Conservation (phyloP, 106 monocot genomes). For the Cymbidium sinense region DNA sequence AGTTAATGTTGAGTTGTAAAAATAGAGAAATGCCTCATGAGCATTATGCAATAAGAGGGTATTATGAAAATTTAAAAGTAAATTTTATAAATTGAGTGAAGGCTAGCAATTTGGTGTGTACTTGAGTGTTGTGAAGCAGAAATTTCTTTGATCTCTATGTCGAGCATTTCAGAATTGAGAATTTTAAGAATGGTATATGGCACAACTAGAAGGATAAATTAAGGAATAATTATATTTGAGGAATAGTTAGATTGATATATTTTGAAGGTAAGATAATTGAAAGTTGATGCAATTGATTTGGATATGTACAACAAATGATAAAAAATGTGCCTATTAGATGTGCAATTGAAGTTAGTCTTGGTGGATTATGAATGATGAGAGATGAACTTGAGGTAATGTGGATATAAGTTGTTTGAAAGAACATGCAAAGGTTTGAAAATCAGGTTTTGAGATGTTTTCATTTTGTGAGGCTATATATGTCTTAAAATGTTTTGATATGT, state of each 20-base stretch:
- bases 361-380: too few species aligned
- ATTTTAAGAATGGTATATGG: neutral
- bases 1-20: neutral
- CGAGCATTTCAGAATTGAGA: neutral
- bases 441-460: too few species aligned
- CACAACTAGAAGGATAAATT: neutral
- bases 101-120: neutral
- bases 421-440: too few species aligned
- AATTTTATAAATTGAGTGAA: neutral
- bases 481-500: too few species aligned
- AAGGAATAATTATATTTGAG: neutral
- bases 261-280: neutral
- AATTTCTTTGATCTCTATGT: neutral
- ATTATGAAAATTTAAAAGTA: neutral
- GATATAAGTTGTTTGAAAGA: too few species aligned
- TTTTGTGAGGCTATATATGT: too few species aligned
- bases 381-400: too few species aligned
- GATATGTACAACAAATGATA: neutral
- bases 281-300: neutral
- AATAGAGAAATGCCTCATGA: neutral
- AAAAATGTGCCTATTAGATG: too few species aligned
- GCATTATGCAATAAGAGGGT: neutral
- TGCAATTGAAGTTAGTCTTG: too few species aligned
- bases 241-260: neutral
- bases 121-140: neutral